phyloP scores from a whole-genome alignment of 1,139 yeast species.

The Hyphopichia fennica region DNA sequence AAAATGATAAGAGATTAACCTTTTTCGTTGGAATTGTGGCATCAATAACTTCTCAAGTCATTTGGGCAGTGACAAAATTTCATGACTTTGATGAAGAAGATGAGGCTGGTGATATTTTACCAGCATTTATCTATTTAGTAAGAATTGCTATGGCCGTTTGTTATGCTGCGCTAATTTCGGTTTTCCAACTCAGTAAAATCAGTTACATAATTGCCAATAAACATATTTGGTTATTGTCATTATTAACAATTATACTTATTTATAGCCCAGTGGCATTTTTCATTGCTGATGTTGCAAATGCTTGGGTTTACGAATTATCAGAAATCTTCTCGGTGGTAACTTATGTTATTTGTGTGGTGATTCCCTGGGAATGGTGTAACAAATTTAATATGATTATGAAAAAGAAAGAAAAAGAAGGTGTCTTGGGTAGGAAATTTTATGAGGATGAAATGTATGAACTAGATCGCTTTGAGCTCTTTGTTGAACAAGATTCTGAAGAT shows the following conservation, averaged over 20 bases:
- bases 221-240: constrained; percentile 54
- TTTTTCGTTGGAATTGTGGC: constrained; percentile 61
- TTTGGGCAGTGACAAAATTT: constrained; percentile 71
- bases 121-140: constrained; percentile 77
- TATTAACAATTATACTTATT: constrained; percentile 58
- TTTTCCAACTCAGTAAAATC: constrained; percentile 57
- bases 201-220: constrained; percentile 52
- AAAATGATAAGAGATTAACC: constrained; percentile 66
- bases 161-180: constrained; percentile 66
- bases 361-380: constrained; percentile 90
- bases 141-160: constrained; percentile 73
- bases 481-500: constrained; percentile 27
- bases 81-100: constrained; percentile 30
- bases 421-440: constrained; percentile 74
- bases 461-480: constrained; percentile 44
- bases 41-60: constrained; percentile 57
- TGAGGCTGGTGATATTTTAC: constrained; percentile 60
- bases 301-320: constrained; percentile 70
- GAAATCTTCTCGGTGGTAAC: constrained; percentile 72
- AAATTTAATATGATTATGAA: constrained; percentile 61
- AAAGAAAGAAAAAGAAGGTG: constrained; percentile 72
- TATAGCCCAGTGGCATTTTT: constrained; percentile 72
- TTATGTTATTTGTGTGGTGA: constrained; percentile 70
- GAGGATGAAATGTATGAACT: constrained; percentile 62
- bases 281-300: constrained; percentile 72